Evolutionary conservation across 352 stramenopile species (phyloP).

Genomic region (Thraustochytrium sp.): DNA sequence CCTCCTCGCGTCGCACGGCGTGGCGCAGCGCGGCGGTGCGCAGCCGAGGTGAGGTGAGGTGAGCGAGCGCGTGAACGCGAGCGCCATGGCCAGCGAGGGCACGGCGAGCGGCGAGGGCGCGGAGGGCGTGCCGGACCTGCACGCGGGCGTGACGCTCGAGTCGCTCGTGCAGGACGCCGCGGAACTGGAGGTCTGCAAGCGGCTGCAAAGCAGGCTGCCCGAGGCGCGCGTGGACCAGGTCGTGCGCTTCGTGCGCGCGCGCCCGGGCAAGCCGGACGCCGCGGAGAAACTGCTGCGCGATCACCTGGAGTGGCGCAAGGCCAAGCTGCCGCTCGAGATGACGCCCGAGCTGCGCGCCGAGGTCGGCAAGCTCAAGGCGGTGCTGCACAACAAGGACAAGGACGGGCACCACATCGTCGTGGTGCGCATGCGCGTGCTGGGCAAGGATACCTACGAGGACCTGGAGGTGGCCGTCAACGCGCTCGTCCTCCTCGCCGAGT

Average conservation of each 20-base stretch:
- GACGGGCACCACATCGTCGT: slow-evolving; percentile 64
- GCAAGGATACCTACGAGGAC: slow-evolving; percentile 60
- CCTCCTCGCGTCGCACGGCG: too few relatives aligned
- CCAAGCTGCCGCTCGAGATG: slow-evolving; percentile 85
- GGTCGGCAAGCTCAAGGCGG: slow-evolving; percentile 81
- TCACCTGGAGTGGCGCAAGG: slow-evolving; percentile 85
- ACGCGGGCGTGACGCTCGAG: not conserved
- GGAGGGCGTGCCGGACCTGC: not conserved
- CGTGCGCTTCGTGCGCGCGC: not conserved
- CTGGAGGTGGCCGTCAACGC: not conserved
- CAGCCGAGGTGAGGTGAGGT: too few relatives aligned
- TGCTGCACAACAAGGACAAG: slow-evolving; percentile 68
- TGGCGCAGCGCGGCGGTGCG: too few relatives aligned
- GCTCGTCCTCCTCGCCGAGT: not conserved
- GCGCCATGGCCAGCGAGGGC: not conserved
- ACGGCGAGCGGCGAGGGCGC: not conserved
- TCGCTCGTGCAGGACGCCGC: not conserved
- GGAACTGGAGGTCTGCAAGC: not conserved
- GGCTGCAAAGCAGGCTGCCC: not conserved
- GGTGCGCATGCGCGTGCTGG: slow-evolving; percentile 90
- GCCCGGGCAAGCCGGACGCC: not conserved
- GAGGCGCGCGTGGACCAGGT: not conserved
- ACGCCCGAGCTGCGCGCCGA: slow-evolving; percentile 97
- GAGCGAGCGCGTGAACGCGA: too few relatives aligned
- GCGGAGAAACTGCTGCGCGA: not conserved